Base-by-base conservation (phyloP, 305 asterid species). In the Fraxinus floribunda region DNA sequence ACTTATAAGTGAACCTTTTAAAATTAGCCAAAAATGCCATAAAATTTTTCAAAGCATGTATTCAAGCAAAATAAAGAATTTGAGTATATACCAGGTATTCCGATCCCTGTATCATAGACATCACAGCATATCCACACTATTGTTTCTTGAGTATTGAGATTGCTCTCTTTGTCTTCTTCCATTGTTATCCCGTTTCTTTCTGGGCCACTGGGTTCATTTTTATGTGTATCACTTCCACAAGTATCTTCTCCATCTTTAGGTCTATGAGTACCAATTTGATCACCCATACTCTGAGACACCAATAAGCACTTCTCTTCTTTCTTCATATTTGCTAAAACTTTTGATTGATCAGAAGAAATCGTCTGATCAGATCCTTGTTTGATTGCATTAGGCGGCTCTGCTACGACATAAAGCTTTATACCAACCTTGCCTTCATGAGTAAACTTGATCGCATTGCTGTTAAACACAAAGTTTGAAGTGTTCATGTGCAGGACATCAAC, bases 371-470 rank as follows among this genome's bases (percentile, higher is more conserved):
- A 81, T 73, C 84, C 91, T 82, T 88, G 89, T 79, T 79, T 81
- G 79, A 55, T 79, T 75, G 75, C 84, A 75, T 7, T 13, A 39
- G 18, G 36, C 62, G 93, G 97, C 85, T 88, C 91, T 8, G 86
- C 20, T 20, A 92, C 91, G 78, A 93, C 93, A 41, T 91, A 92
- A 38, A 95, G 93, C 82, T 91, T 92, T 88, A 95, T 90, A 60
- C 94, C 95, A 64, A 95, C 98, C 84, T 90, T 95, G 46, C 98
- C 98, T 82, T 93, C 97, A 72, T 91, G 98, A 52, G 98, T 95
- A 81, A 95, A 95, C 86, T 95, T 95, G 88, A 95, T 86, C 35
- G 98, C 94, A 78, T 95, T 95, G 90, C 98, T 93, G 91, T 76
- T 80, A 78, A 86, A 55, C 18, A 60, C 78, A 79, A 79, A 44